Conservation (phyloP, 1,284 basidiomycete genomes). For the Pyrrhoderma lamaoense region DNA sequence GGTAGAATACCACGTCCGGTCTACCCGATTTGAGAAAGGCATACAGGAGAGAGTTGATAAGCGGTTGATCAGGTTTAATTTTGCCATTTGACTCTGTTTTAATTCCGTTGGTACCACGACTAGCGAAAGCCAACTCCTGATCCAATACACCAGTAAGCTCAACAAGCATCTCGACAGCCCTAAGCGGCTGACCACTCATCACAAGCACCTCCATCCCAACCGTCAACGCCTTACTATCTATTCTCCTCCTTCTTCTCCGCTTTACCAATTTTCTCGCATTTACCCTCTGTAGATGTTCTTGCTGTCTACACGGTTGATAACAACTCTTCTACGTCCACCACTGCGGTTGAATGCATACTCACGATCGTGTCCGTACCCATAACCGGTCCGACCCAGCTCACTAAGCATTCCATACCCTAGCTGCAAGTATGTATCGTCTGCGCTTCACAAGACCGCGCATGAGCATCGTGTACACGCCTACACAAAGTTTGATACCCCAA, state of each 20-base stretch:
- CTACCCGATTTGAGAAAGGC: slow-evolving; percentile 41
- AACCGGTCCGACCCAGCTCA: not conserved
- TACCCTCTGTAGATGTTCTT: too few relatives aligned
- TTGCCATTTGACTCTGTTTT: too few relatives aligned
- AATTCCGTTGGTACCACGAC: not conserved
- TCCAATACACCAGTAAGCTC: slow-evolving; percentile 27
- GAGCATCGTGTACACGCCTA: slow-evolving; percentile 41
- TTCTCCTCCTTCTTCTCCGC: slow-evolving; percentile 29
- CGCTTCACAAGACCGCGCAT: slow-evolving; percentile 46
- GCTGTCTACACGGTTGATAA: too few relatives aligned
- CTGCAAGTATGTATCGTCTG: slow-evolving; percentile 32
- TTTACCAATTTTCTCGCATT: too few relatives aligned
- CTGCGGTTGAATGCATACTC: slow-evolving; percentile 20
- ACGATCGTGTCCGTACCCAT: too few relatives aligned
- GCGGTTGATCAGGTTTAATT: slow-evolving; percentile 24
- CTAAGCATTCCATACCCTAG: slow-evolving; percentile 34
- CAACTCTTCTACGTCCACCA: too few relatives aligned
- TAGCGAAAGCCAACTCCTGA: slow-evolving; percentile 6
- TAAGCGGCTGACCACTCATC: slow-evolving; percentile 33
- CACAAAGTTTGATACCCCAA: slow-evolving; percentile 30
- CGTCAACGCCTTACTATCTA: slow-evolving; percentile 44
- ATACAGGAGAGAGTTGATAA: slow-evolving; percentile 50
- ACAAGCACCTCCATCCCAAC: slow-evolving; percentile 46
- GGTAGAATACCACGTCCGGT: slow-evolving; percentile 50
- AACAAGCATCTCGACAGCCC: slow-evolving; percentile 43